Base-by-base conservation (phyloP, 2,329 filamentous ascomycete genomes). In the Sclerotinia trifoliorum region DNA sequence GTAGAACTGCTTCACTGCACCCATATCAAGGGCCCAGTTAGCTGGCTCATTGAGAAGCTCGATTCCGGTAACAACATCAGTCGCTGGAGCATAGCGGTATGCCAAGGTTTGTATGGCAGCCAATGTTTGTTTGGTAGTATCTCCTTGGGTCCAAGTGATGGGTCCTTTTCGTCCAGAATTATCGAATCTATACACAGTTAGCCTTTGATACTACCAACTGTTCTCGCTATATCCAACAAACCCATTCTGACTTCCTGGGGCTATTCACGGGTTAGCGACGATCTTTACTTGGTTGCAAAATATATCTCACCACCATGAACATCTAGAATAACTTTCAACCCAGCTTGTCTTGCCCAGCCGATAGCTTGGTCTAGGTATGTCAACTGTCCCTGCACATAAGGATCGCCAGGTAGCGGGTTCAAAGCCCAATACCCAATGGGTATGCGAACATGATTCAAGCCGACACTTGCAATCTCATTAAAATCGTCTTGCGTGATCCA, bases 351-450 rank as follows among this genome's bases (percentile, higher is more conserved):
- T 15, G 88, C 89, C 85, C 88, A 88, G 70, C 79, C 77, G 67
- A 89, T 80, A 32, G 87, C 84, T 70, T 83, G 75, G 68, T 87
- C 85, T 13, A 90, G 80, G 73, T 83, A 82, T 21, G 82, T 78
- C 57, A 88, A 81, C 70, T 88, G 87, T 51, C 88, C 88, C 73
- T 86, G 81, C 7, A 90, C 84, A 72, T 86, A 90, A 24, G 86
- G 86, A 65, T 88, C 86, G 8, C 81, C 84, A 8, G 81, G 77
- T 39, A 82, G 76, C 2, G 83, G 82, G 56, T 81, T 79, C 15
- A 88, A 78, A 46, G 87, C 86, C 88, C 88, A 90, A 75, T 89
- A 89, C 7, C 88, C 88, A 63, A 90, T 81, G 1, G 88, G 88
- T 66, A 90, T 89, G 58, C 88, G 81, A 49, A 89, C 85, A 71